Evolutionary conservation across 371 early-diverging fungal species (phyloP).

Genomic region (Vairimorpha apis): DNA sequence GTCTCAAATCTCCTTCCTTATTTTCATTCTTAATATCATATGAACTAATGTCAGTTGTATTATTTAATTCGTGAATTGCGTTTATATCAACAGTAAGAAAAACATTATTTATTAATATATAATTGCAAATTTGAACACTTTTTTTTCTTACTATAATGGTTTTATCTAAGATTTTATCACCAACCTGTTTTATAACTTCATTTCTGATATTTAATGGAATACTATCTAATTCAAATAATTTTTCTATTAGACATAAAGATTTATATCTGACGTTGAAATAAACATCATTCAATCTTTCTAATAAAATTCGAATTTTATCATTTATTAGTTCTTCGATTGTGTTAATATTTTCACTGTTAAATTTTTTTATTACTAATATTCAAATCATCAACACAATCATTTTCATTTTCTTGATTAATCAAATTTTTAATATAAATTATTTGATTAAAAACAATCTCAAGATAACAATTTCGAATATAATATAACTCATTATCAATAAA

Average conservation of each 20-base stretch:
- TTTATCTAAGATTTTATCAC: constrained; percentile 57
- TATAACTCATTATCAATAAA: constrained; percentile 37
- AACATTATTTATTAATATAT: constrained; percentile 57
- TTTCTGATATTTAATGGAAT: constrained; percentile 41
- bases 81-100: constrained; percentile 48
- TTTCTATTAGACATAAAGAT: constrained; percentile 43
- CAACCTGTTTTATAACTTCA: constrained; percentile 41
- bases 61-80: neutral
- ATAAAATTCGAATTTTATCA: constrained; percentile 29
- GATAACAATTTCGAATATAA: constrained; percentile 47
- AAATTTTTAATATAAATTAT: constrained; percentile 31
- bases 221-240: constrained; percentile 41
- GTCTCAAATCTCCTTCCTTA: neutral
- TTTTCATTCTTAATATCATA: constrained; percentile 10
- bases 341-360: no score
- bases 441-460: constrained; percentile 50
- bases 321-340: neutral
- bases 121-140: constrained; percentile 48
- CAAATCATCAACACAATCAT: no score
- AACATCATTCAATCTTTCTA: constrained; percentile 51
- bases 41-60: neutral
- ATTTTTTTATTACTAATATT: no score
- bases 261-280: constrained; percentile 52
- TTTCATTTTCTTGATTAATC: constrained; percentile 45
- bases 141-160: constrained; percentile 61